phyloP scores from a whole-genome alignment of 1,284 basidiomycete species.

The Coniferiporia weirii region DNA sequence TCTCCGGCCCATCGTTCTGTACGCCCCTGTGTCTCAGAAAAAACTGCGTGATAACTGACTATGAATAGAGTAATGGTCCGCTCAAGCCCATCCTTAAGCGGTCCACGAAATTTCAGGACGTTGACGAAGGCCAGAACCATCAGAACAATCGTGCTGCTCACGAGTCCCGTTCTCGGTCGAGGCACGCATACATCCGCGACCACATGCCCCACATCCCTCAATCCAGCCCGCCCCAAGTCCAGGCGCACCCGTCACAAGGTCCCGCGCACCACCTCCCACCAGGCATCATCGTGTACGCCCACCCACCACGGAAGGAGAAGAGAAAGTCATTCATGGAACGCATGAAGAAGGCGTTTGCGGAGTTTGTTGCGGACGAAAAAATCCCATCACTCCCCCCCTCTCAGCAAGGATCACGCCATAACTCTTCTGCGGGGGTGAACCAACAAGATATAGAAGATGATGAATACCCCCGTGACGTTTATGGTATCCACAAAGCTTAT shows the following conservation, averaged over 20 bases:
- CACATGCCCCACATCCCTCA: neutral
- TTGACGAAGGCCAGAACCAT: neutral
- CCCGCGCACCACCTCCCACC: too few species aligned
- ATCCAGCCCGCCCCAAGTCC: too few species aligned
- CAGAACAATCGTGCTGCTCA: neutral
- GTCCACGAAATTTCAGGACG: too few species aligned
- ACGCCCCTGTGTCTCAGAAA: too few species aligned
- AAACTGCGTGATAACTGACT: too few species aligned
- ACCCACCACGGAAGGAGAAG: constrained; percentile 1
- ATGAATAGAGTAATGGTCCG: too few species aligned
- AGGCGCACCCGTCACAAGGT: neutral
- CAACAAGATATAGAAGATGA: too few species aligned
- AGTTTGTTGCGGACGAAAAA: neutral
- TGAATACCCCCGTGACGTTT: too few species aligned
- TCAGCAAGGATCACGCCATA: neutral
- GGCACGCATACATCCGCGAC: neutral
- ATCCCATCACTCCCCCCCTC: neutral
- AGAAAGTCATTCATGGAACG: neutral
- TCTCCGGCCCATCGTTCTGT: too few species aligned
- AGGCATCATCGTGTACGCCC: neutral
- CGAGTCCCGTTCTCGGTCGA: neutral
- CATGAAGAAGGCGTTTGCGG: neutral
- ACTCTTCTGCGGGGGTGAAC: too few species aligned
- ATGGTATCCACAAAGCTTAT: too few species aligned
- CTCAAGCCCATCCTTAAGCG: too few species aligned